Base-by-base conservation (phyloP, 345 rosid species). In the Stellera chamaejasme region DNA sequence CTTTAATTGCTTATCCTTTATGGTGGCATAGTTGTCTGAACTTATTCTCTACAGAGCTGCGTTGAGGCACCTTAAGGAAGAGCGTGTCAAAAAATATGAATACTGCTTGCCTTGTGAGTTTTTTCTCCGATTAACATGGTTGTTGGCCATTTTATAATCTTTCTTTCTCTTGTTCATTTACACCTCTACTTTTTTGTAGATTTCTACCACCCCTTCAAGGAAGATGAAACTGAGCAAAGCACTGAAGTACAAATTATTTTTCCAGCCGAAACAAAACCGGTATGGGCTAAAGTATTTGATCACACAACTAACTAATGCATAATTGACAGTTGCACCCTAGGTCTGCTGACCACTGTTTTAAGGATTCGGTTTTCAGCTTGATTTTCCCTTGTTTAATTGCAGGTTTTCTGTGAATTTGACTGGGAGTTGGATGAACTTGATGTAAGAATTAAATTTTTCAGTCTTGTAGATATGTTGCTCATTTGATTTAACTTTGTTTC, bases 71-170 rank as follows among this genome's bases (percentile, higher is more conserved):
- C 62, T 94, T 83, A 94, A 94, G 79, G 72, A 81, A 71, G 99
- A 90, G 8, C 90, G 78, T 2, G 48, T 93, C 62, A 93, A 93
- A 81, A 82, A 84, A 77, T 93, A 75, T 26, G 97, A 90, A 69
- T 93, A 93, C 64, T 87, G 96, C 79, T 66, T 93, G 59, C 99
- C 99, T 60, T 90, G 99, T 93, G 68, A 90, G 97, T 87, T 67
- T 64, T n/a, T 42, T 69, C 39, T 32, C 39, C 5, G 0, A 32
- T 32, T 0, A 3, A 8, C 39, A 5, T 32, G 39, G 39, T 32
- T 5, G 39, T 32, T 32, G 7, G 9, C 39, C 9, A 32, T 32
- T 32, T 3, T 32, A 32, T 32, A 8, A 32, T 1, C 3, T 32
- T 3, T 32, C 11, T 14, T 50, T 5, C 47, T 27, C 41, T 16